Evolutionary conservation across 345 rosid genomes (phyloP).

Genomic region (Angophora floribunda): DNA sequence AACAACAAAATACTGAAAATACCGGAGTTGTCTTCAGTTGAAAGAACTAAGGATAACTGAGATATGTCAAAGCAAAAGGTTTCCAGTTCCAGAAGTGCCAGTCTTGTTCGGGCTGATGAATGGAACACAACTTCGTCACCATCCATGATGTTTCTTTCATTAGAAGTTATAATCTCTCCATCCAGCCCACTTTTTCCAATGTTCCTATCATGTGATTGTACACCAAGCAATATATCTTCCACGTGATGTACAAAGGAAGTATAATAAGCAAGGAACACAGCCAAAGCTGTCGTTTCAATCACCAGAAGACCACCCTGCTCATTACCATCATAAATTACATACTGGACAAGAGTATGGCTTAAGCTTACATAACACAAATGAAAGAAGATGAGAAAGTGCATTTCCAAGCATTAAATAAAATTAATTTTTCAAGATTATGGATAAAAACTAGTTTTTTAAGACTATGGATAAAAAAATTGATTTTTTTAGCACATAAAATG

Average conservation of each 20-base stretch:
- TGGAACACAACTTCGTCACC: slow-evolving; percentile 7
- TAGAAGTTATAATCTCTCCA: slow-evolving; percentile 6
- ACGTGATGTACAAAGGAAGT: slow-evolving; percentile 25
- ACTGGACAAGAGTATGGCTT: not conserved
- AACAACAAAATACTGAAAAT: slow-evolving; percentile 1
- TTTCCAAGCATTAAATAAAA: not conserved
- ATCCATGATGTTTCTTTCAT: not conserved
- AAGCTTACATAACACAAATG: not conserved
- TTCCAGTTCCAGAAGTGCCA: slow-evolving; percentile 22
- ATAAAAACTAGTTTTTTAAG: not conserved
- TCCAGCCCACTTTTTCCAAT: slow-evolving; percentile 17
- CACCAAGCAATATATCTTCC: slow-evolving; percentile 14
- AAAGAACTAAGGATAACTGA: slow-evolving; percentile 51
- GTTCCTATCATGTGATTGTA: slow-evolving; percentile 16
- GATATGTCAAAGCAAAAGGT: slow-evolving; percentile 33
- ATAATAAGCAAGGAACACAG: slow-evolving; percentile 30
- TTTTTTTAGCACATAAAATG: too few species aligned
- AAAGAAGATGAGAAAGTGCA: not conserved
- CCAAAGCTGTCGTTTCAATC: slow-evolving; percentile 55
- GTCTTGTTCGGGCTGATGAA: slow-evolving; percentile 17
- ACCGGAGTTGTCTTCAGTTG: slow-evolving; percentile 55
- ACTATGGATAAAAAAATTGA: not conserved
- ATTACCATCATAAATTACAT: slow-evolving; percentile 20
- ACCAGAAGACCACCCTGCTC: slow-evolving; percentile 74
- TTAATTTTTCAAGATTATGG: not conserved